These are phyloP conservation scores for Xylaria flabelliformis DNA, from an alignment of 495 filamentous ascomycete species.

Conservation along the genomic window DNA sequence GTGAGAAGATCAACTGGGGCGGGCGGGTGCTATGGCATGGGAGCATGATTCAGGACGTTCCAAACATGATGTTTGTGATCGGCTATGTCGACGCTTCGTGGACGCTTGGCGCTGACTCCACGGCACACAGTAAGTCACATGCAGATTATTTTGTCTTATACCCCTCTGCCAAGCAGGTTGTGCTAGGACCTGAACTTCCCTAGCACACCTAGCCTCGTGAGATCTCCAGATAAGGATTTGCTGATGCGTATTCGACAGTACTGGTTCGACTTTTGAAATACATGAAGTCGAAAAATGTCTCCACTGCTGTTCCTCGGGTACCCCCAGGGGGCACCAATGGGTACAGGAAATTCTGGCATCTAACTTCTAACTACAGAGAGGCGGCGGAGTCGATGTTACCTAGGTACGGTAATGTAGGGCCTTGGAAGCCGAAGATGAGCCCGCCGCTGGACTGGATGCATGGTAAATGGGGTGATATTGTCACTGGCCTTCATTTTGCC, in stretches of 20 bases:
- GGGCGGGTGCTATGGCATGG: conserved; percentile 64
- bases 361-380: conserved; percentile 17
- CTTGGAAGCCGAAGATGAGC: conserved; percentile 62
- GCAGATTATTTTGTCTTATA: background rate
- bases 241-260: background rate
- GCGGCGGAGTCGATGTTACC: conserved; percentile 5
- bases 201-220: too few species aligned
- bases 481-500: conserved; percentile 14
- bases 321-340: conserved; percentile 41
- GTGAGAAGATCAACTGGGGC: conserved; percentile 51
- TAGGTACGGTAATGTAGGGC: conserved; percentile 44
- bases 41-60: conserved; percentile 65
- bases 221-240: too few species aligned
- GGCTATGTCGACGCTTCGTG: conserved; percentile 66
- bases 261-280: conserved; percentile 19
- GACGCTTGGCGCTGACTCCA: conserved; percentile 65
- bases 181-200: background rate
- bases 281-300: conserved; percentile 31
- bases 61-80: conserved; percentile 62
- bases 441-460: conserved; percentile 61
- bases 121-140: conserved; percentile 43
- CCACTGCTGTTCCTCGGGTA: conserved; percentile 18
- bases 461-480: conserved; percentile 55
- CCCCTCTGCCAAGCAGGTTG: background rate
- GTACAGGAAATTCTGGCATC: conserved; percentile 46